Evolutionary conservation across 1,284 basidiomycete genomes (phyloP), one percentile per base, ranked within the genome.

Genomic region (Lentinula novae-zelandiae): DNA sequence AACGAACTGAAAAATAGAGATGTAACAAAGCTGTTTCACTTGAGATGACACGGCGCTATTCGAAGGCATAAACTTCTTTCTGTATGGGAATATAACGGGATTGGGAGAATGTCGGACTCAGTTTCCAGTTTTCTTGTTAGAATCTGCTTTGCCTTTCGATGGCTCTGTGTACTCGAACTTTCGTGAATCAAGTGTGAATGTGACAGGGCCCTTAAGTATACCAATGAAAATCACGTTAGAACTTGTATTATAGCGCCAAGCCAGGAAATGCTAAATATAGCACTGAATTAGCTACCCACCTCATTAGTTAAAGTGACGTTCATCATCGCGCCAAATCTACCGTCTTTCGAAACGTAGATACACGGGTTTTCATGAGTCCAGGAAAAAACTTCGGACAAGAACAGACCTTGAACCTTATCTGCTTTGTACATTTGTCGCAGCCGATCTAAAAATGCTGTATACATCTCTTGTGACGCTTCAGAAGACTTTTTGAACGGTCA

Each of bases 271-370:
- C 33, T 31, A 31, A 51, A 17, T 15, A 51, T 36, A 36, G 50
- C 13, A 3, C 36, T 10, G 10, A 44, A 10, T 57, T 5, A 27
- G 15, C 9, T 53, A 70, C 79, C 60, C 72, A 90, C 93, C 77
- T 96, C 93, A 71, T 96, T 96, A 40, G 82, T 88, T 58, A 96
- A 75, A 62, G 79, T 84, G 55, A 96, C 92, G 61, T 87, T 82
- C 94, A 96, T 96, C 93, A 95, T 95, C 3, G 93, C 94, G 38
- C 93, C 93, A 71, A 96, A 96, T 67, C 79, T 80, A n/a, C 94
- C 94, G 71, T 95, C 93, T 95, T 57, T 58, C 17, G 51, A 53
- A 60, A n/a, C 40, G 40, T 20, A 44, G 40, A 48, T 52, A 10
- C 60, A 13, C 55, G 27, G 27, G 8, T 17, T 22, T 20, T 22